Conservation (phyloP, 495 filamentous ascomycete genomes). For the Talaromyces trachyspermus region DNA sequence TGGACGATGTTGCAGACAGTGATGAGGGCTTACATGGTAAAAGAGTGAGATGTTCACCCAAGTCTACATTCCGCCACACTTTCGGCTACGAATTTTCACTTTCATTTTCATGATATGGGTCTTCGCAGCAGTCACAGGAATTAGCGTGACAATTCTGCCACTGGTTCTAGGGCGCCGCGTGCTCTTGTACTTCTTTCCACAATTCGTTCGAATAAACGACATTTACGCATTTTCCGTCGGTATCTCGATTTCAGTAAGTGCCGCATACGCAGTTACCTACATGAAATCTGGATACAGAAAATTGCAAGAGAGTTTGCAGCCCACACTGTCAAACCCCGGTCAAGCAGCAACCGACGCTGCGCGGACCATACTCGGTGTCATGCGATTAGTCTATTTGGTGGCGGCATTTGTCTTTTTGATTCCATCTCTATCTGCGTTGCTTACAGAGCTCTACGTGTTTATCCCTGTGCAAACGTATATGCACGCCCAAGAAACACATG, state of each 20-base stretch:
- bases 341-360: slow-evolving; percentile 15
- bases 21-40: slow-evolving; percentile 59
- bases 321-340: slow-evolving; percentile 31
- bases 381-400: slow-evolving; percentile 62
- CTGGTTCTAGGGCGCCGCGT: slow-evolving; percentile 75
- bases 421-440: slow-evolving; percentile 71
- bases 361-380: slow-evolving; percentile 11
- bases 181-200: slow-evolving; percentile 59
- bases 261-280: slow-evolving; percentile 52
- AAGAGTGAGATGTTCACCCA: slow-evolving; percentile 61
- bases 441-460: slow-evolving; percentile 83
- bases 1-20: slow-evolving; percentile 53
- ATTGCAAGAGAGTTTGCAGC: slow-evolving; percentile 23
- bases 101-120: slow-evolving; percentile 90
- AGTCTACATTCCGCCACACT: slow-evolving; percentile 85
- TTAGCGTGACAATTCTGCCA: slow-evolving; percentile 81
- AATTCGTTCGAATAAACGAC: slow-evolving; percentile 72
- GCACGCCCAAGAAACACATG: slow-evolving; percentile 47
- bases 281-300: slow-evolving; percentile 35
- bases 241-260: slow-evolving; percentile 64
- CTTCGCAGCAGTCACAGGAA: slow-evolving; percentile 89
- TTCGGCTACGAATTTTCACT: slow-evolving; percentile 67
- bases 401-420: slow-evolving; percentile 64
- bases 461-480: slow-evolving; percentile 84
- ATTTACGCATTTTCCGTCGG: slow-evolving; percentile 93